Base-by-base conservation (phyloP, 164 flowering plant genomes). In the Macadamia integrifolia region DNA sequence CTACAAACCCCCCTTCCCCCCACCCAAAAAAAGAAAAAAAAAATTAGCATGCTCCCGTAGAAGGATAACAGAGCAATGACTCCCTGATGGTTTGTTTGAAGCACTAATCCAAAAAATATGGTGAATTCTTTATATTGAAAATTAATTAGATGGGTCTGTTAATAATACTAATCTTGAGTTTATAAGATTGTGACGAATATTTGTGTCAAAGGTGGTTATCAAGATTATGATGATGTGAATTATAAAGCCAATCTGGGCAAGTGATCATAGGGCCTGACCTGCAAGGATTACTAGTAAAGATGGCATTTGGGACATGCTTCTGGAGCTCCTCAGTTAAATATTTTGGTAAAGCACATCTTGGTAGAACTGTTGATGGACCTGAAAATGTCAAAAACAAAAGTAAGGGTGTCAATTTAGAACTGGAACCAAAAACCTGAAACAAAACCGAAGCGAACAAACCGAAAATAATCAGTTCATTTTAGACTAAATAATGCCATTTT, bases 331-430 rank as follows among this genome's bases (percentile, higher is more conserved):
- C 92, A 10, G 85, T 85, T 13, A 93, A 64, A 81, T 86, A 93
- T 60, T 85, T 85, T 17, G 98, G 96, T 42, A 92, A 78, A 66
- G 86, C 78, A 77, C 87, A 83, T 77, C 88, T 76, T 11, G 98
- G 98, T 67, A 92, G 81, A 75, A 74, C 96, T 10, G 83, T 87
- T 70, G 98, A 90, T 70, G 98, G 97, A 64, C 97, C 98, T 89
- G 81, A 52, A 76, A 67, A 56, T 52, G 57, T 32, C 61, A 68
- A 67, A 62, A 23, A 23, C 23, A 23, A 23, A 23, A 23, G 23
- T 23, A 23, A 23, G 23, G 23, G 23, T 23, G 23, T 23, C 23
- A 23, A 23, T 23, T 23, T 23, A 23, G 23, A 23, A 23, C 23
- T 23, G 23, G 23, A 23, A 23, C 23, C 23, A 23, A 23, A 23